Evolutionary conservation across 139 green algal genomes (phyloP).

Genomic region (Chlorella ohadii): DNA sequence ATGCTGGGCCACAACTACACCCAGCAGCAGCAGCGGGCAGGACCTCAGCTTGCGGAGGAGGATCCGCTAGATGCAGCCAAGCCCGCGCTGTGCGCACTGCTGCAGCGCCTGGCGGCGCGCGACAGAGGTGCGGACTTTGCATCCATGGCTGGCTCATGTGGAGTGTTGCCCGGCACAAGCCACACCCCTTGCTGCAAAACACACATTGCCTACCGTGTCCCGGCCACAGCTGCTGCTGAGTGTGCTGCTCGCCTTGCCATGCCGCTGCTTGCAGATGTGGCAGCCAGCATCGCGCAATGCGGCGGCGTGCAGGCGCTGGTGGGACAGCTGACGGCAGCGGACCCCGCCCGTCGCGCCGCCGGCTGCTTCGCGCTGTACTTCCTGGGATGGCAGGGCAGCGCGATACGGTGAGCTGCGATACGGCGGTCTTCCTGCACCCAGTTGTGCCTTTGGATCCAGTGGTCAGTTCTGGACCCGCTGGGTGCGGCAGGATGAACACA

Average conservation of each 20-base stretch:
- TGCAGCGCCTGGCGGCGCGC: slow-evolving; percentile 15
- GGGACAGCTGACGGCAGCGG: neutral
- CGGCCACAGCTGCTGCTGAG: too few species aligned
- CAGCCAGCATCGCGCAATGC: slow-evolving; percentile 18
- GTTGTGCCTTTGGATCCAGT: too few species aligned
- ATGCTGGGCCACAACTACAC: slow-evolving; percentile 9
- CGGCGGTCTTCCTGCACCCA: too few species aligned
- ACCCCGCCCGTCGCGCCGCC: neutral
- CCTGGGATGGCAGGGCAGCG: slow-evolving; percentile 1
- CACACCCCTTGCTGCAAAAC: too few species aligned
- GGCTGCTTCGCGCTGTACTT: slow-evolving; percentile 9
- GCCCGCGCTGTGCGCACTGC: slow-evolving; percentile 13
- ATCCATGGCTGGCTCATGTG: too few species aligned
- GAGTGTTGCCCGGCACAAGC: neutral
- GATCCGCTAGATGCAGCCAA: neutral
- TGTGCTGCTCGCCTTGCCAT: neutral
- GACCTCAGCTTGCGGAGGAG: neutral
- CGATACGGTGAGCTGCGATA: neutral
- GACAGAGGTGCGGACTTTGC: slow-evolving; percentile 25
- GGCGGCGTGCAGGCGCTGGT: slow-evolving; percentile 8
- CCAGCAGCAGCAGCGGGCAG: neutral
- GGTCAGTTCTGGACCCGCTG: too few species aligned
- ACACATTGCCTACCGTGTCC: neutral
- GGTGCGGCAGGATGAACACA: too few species aligned
- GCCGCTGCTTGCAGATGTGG: neutral